These are phyloP conservation scores for Thelephora terrestris DNA, from an alignment of 1,284 basidiomycete species.

Conservation along the genomic window DNA sequence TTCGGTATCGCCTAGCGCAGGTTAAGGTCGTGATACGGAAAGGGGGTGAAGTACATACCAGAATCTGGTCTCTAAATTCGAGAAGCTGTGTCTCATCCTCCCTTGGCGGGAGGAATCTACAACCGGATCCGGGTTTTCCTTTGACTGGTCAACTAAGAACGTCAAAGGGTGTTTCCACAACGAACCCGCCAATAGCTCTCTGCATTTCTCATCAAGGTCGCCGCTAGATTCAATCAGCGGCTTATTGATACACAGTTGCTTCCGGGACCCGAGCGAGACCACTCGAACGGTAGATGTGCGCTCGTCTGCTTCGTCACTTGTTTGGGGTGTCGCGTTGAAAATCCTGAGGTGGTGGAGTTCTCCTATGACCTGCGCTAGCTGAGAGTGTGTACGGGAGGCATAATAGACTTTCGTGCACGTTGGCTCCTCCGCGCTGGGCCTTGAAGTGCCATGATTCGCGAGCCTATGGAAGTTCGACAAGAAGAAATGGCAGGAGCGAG, in stretches of 20 bases:
- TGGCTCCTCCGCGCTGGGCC: constrained; percentile 35
- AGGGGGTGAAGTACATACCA: constrained; percentile 39
- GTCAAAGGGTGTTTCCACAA: constrained; percentile 2
- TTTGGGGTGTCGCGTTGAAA: constrained; percentile 3
- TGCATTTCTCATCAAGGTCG: constrained; percentile 89
- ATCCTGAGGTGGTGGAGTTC: constrained; percentile 72
- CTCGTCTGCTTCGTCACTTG: constrained; percentile 18
- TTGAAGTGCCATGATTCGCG: neutral
- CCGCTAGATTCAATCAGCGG: constrained; percentile 53
- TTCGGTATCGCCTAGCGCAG: constrained; percentile 67
- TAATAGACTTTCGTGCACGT: constrained; percentile 81
- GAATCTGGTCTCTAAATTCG: constrained; percentile 83
- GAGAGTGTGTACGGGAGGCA: constrained; percentile 92
- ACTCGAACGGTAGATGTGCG: constrained; percentile 36
- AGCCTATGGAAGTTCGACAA: constrained; percentile 5
- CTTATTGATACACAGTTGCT: constrained; percentile 91
- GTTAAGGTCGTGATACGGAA: constrained; percentile 1
- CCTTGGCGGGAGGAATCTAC: constrained; percentile 72
- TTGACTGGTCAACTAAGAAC: constrained; percentile 32
- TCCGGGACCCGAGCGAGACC: constrained; percentile 84
- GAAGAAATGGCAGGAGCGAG: neutral
- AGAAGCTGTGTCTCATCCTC: constrained; percentile 66
- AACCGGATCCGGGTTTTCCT: constrained; percentile 44
- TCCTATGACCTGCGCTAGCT: constrained; percentile 83
- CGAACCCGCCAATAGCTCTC: constrained; percentile 76